Percentiles rank a stretch among this genome's conserved stretches.
Evolutionary conservation across 768 basidiomycete genomes (phyloP).

Genomic region (Trametes villosa): DNA sequence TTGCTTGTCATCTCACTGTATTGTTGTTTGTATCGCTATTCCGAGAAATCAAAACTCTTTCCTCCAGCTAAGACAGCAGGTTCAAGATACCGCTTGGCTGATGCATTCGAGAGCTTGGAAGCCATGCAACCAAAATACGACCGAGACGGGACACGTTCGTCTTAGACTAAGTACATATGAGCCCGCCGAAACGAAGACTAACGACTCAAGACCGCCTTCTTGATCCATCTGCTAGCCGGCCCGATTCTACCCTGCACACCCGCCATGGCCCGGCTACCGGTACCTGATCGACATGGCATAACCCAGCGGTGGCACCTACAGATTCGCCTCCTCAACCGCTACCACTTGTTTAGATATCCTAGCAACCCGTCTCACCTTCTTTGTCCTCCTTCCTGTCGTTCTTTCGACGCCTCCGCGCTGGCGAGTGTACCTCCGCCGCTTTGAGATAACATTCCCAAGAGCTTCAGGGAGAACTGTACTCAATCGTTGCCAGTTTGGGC

Average conservation of each 20-base stretch:
- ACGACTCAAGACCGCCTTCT: slow-evolving; percentile 54
- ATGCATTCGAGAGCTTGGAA: no score
- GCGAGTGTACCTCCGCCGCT: slow-evolving; percentile 76
- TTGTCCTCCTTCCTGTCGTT: slow-evolving; percentile 69
- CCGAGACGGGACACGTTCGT: no score
- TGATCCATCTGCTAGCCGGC: slow-evolving; percentile 68
- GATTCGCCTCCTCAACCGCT: slow-evolving; percentile 63
- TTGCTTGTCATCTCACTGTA: no score
- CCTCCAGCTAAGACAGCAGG: no score
- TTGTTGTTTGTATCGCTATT: no score
- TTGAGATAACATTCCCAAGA: slow-evolving; percentile 64
- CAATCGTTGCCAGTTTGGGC: slow-evolving; percentile 48
- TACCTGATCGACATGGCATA: slow-evolving; percentile 9
- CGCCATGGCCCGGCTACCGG: slow-evolving; percentile 45
- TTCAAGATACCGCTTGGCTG: no score
- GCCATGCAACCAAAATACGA: no score
- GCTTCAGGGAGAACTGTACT: slow-evolving; percentile 75
- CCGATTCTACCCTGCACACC: slow-evolving; percentile 41
- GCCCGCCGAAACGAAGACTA: no score
- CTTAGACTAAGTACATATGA: no score
- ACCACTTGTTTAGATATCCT: slow-evolving; percentile 82
- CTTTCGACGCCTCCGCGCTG: slow-evolving; percentile 67
- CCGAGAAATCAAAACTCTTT: no score
- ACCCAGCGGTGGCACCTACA: slow-evolving; percentile 19
- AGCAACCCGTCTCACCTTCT: slow-evolving; percentile 63